Base-by-base conservation (phyloP, 2,329 filamentous ascomycete genomes). In the Neofusicoccum kwambonambiense region DNA sequence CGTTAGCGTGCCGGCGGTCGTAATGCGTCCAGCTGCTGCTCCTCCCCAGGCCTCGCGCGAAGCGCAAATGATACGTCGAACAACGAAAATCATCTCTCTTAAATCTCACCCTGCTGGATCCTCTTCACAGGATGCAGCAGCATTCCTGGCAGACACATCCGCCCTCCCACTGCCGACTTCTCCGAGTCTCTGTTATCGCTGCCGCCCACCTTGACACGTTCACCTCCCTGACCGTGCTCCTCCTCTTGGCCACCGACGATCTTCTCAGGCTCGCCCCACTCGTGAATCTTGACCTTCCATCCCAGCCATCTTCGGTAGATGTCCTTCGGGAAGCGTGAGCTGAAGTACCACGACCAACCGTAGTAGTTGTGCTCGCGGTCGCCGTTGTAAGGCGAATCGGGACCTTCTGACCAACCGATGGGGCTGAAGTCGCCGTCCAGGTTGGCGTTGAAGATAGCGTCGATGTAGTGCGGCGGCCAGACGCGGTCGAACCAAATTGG, bases 61-160 rank as follows among this genome's bases (percentile, higher is more conserved):
- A n/a, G 39, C 39, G 39, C 52, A 34, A 45, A 44, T 22, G 56
- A 47, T 60, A 37, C 56, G 56, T 60, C 34, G 31, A 60, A 60
- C 31, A 54, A 37, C 39, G 41, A 39, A 39, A 44, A 47, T 52
- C 49, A 56, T 45, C 19, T 34, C 61, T 50, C 54, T 65, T 27
- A 65, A 19, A 65, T 65, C 63, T 65, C 63, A 19, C 63, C 63
- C 54, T 65, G 63, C 54, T 65, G 63, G 47, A 78, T 77, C 62
- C 87, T 85, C 81, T 97, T 97, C 62, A 97, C 85, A 0, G 93
- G 93, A 83, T 97, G 93, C 68, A 97, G 78, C 67, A 97, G 79
- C 89, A 97, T 94, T 0, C 90, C 91, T 7, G 93, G 92, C 45
- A 97, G 80, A 78, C 93, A 97, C 92, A 97, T 96, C 66, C 93